A percentile compares a stretch with the other conserved stretches of the same genome.
These are phyloP conservation scores for Delphinella strobiligena DNA, from an alignment of 2,329 filamentous ascomycete genomes.

Conservation along the genomic window DNA sequence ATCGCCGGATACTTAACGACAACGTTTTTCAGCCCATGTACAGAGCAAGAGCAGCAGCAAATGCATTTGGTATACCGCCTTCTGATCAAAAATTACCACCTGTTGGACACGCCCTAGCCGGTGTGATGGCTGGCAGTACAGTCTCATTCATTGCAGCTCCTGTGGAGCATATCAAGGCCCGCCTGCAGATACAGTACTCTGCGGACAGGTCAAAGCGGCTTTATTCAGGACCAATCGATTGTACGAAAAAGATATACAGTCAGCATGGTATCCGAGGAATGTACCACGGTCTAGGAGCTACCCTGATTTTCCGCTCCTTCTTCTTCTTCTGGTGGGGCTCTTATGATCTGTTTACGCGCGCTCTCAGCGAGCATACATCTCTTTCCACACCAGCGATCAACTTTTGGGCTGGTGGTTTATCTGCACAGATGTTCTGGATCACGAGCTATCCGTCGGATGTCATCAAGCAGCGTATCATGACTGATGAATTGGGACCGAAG, in stretches of 20 bases:
- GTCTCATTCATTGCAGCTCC: slow-evolving; percentile 89
- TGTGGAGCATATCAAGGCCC: slow-evolving; percentile 88
- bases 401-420: slow-evolving; percentile 93
- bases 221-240: slow-evolving; percentile 83
- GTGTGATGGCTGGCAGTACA: slow-evolving; percentile 74
- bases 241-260: slow-evolving; percentile 51
- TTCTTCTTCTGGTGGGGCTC: slow-evolving; percentile 99
- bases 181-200: slow-evolving; percentile 87
- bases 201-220: slow-evolving; percentile 63
- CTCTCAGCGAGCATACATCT: slow-evolving; percentile 52
- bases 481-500: slow-evolving; percentile 72
- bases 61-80: slow-evolving; percentile 11
- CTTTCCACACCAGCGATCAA: slow-evolving; percentile 73
- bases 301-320: slow-evolving; percentile 77
- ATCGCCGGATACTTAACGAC: slow-evolving; percentile 72
- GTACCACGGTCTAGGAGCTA: slow-evolving; percentile 76
- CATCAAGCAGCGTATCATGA: slow-evolving; percentile 96
- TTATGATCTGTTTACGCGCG: slow-evolving; percentile 71
- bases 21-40: slow-evolving; percentile 55
- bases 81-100: slow-evolving; percentile 48
- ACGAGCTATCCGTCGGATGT: slow-evolving; percentile 86
- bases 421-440: slow-evolving; percentile 90
- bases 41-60: slow-evolving; percentile 16
- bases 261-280: slow-evolving; percentile 66
- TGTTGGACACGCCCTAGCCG: slow-evolving; percentile 76